Percentiles rank a stretch among this genome's conserved stretches.
Evolutionary conservation across 2,329 filamentous ascomycete genomes (phyloP).

Genomic region (Xylaria sp.): DNA sequence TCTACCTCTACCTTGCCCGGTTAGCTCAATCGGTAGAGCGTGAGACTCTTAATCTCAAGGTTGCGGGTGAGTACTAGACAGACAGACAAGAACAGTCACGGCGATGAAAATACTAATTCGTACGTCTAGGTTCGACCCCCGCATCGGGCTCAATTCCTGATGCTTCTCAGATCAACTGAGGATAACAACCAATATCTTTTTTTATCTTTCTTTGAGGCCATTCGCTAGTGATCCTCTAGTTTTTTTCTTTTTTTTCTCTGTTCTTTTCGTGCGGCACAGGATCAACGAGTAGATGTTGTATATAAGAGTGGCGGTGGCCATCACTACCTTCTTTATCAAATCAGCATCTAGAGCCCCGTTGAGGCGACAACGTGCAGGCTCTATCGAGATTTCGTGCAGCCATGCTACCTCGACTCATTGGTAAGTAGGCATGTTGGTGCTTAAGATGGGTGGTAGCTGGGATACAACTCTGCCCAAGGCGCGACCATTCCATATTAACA

Average conservation of each 20-base stretch:
- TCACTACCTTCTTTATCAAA: not conserved
- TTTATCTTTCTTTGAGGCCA: not conserved
- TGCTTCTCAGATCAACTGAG: conserved; percentile 37
- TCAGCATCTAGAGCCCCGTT: not conserved
- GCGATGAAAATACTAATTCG: not conserved
- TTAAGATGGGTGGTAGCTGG: not conserved
- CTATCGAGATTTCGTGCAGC: conserved; percentile 5
- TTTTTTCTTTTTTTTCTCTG: not conserved
- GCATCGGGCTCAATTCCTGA: conserved; percentile 58
- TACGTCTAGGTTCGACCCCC: conserved; percentile 54
- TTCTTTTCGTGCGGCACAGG: not conserved
- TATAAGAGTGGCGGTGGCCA: not conserved
- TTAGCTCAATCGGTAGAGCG: conserved; percentile 79
- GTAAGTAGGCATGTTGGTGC: not conserved
- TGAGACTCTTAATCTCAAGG: conserved; percentile 70
- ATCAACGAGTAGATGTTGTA: not conserved
- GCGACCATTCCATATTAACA: not conserved
- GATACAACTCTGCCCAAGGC: conserved; percentile 1
- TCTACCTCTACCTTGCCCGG: conserved; percentile 36
- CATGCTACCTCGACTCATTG: not conserved
- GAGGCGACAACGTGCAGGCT: not conserved
- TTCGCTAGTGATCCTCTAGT: not conserved
- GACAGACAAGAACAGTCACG: not conserved
- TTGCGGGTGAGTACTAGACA: conserved; percentile 42
- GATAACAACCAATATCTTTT: conserved; percentile 18